Evolutionary conservation across 106 monocot genomes (phyloP).

Genomic region (Posidonia australis): DNA sequence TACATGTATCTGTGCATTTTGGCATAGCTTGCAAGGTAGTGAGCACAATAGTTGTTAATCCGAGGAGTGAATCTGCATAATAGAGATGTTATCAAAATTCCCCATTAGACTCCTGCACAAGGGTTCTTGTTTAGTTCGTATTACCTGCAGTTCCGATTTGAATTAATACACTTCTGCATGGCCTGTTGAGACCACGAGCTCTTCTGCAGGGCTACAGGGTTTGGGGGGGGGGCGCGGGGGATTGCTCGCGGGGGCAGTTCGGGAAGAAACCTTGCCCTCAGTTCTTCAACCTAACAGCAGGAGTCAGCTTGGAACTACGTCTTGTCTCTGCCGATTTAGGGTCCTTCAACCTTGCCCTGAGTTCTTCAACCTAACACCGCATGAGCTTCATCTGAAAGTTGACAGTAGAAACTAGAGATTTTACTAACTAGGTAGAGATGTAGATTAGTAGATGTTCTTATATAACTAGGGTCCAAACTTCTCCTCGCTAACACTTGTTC

Average conservation of each 20-base stretch:
- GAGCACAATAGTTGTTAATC: too few relatives aligned
- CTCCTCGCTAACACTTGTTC: too few relatives aligned
- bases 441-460: too few relatives aligned
- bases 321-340: conserved; percentile 9
- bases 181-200: conserved; percentile 11
- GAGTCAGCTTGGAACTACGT: conserved; percentile 3
- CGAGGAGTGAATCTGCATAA: too few relatives aligned
- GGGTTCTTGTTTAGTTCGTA: neutral
- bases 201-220: neutral
- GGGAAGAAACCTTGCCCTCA: neutral
- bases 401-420: too few relatives aligned
- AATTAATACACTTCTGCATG: conserved; percentile 4
- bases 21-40: too few relatives aligned
- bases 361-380: neutral
- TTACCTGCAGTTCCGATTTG: neutral
- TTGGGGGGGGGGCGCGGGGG: neutral
- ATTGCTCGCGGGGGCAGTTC: neutral
- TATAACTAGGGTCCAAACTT: too few relatives aligned
- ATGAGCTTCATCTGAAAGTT: too few relatives aligned
- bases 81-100: too few relatives aligned
- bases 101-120: too few relatives aligned
- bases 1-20: too few relatives aligned
- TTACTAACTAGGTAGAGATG: too few relatives aligned
- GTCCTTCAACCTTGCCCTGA: neutral
- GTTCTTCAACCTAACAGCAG: neutral